Evolutionary conservation across 2,329 filamentous ascomycete species (phyloP).

Genomic region (Aspergillus persii): DNA sequence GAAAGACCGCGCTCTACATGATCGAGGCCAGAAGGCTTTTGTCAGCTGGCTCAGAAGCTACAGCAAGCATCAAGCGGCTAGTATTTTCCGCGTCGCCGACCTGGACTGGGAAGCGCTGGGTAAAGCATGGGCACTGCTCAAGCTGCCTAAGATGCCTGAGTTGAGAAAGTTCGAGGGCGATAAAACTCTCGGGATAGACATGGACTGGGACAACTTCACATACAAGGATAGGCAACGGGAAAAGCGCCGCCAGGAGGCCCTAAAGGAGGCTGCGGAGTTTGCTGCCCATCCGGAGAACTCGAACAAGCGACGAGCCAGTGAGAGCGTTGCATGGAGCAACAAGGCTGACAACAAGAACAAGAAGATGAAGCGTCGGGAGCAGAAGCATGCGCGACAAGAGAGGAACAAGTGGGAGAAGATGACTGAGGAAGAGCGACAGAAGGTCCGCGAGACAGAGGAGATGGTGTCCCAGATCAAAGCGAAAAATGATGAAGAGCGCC

Average conservation of each 20-base stretch:
- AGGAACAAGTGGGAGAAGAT: conserved; percentile 62
- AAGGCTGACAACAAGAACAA: conserved; percentile 66
- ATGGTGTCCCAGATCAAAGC: conserved; percentile 64
- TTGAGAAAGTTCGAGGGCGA: conserved; percentile 71
- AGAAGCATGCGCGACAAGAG: conserved; percentile 63
- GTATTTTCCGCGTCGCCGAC: conserved; percentile 81
- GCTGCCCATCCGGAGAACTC: conserved; percentile 33
- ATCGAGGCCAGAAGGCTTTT: conserved; percentile 87
- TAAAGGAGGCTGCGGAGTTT: conserved; percentile 48
- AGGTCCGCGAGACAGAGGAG: conserved; percentile 61
- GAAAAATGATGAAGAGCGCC: conserved; percentile 47
- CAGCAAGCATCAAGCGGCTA: conserved; percentile 83
- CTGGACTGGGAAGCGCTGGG: conserved; percentile 83
- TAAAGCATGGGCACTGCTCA: conserved; percentile 79
- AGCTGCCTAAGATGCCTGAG: conserved; percentile 92
- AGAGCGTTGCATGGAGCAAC: conserved; percentile 69
- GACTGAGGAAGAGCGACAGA: conserved; percentile 67
- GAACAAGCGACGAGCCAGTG: conserved; percentile 56
- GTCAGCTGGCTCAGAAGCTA: conserved; percentile 93
- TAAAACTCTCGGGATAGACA: conserved; percentile 54
- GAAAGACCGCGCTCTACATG: conserved; percentile 67
- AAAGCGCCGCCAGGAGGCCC: conserved; percentile 58
- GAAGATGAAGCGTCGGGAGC: conserved; percentile 61
- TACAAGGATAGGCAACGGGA: conserved; percentile 74
- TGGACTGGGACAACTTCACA: conserved; percentile 64